phyloP scores from a whole-genome alignment of 2,329 filamentous ascomycete species.

The Aspergillus terreus region DNA sequence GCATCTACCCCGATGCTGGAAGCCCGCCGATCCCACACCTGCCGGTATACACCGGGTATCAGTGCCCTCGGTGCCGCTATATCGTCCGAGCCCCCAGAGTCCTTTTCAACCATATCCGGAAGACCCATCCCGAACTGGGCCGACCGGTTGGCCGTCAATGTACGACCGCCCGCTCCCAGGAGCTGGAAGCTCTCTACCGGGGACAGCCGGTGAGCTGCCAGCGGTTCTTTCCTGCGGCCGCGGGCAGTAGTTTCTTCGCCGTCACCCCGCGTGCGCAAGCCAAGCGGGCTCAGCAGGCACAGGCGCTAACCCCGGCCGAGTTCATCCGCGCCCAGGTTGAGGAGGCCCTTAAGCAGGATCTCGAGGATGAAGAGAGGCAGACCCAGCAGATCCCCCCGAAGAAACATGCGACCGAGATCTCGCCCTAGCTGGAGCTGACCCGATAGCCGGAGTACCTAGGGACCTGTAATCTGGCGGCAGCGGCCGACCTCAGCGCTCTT shows the following conservation, averaged over 20 bases:
- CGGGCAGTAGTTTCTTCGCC: background rate
- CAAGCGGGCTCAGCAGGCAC: background rate
- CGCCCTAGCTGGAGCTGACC: conserved; percentile 1
- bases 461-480: background rate
- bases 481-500: background rate
- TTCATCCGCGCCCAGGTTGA: background rate
- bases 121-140: background rate
- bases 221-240: background rate
- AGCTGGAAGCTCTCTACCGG: background rate
- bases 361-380: background rate
- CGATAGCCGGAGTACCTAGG: background rate
- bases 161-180: background rate
- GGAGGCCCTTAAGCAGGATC: background rate
- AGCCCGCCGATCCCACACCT: background rate
- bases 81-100: background rate
- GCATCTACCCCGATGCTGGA: background rate
- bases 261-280: background rate
- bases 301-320: background rate
- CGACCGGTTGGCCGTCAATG: background rate
- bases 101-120: background rate
- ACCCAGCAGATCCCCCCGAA: background rate
- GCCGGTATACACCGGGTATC: background rate
- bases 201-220: background rate
- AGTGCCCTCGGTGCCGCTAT: background rate
- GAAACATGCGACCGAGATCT: background rate